These are phyloP conservation scores for Euphorbia pulcherrima DNA, from an alignment of 345 rosid genomes.

Conservation along the genomic window DNA sequence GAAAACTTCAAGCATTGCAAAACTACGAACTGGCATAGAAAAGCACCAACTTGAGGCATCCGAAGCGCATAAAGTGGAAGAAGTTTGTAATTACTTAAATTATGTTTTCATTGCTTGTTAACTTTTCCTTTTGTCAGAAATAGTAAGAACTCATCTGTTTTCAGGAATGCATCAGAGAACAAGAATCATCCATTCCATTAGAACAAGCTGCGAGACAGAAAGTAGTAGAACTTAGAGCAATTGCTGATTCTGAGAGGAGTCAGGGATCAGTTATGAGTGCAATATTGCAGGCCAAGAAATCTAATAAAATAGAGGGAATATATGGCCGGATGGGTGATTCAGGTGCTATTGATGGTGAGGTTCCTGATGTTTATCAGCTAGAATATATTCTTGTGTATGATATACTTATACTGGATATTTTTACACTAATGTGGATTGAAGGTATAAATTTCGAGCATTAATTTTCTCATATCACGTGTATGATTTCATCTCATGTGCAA, in stretches of 20 bases:
- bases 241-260: constrained; percentile 80
- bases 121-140: neutral
- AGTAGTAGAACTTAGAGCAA: constrained; percentile 74
- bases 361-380: constrained; percentile 9
- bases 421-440: neutral
- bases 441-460: neutral
- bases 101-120: neutral
- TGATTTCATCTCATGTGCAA: neutral
- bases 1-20: no score
- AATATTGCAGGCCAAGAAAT: constrained; percentile 74
- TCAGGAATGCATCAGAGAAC: constrained; percentile 78
- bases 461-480: neutral
- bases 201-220: constrained; percentile 93
- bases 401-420: neutral
- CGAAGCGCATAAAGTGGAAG: no score
- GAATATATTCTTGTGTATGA: neutral
- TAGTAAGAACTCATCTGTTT: constrained; percentile 24
- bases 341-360: constrained; percentile 93
- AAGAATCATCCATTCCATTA: constrained; percentile 71
- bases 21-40: no score
- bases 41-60: no score
- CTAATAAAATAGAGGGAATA: constrained; percentile 77
- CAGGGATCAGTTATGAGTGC: constrained; percentile 92
- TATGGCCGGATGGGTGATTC: constrained; percentile 97
- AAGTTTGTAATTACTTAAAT: no score